Evolutionary conservation across 1,284 basidiomycete species (phyloP), one percentile per base, ranked within the genome.

Genomic region (Fomitopsis palustris): DNA sequence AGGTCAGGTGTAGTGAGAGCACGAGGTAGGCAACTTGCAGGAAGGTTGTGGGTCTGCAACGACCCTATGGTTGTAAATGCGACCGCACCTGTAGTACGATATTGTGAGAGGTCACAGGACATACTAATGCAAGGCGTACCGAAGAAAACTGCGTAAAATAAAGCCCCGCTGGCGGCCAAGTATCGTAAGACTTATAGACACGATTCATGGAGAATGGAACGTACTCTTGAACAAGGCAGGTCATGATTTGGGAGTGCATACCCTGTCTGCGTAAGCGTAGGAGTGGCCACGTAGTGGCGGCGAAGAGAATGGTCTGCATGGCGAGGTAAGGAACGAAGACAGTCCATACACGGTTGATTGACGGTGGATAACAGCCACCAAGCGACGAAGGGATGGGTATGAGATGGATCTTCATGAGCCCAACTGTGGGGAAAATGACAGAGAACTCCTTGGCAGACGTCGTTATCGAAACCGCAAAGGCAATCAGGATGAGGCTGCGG

Each of bases 161-260:
- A 9, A 21, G 31, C 9, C 4, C 49, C 49, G 16, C 49, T 52
- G 17, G 6, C 12, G 19, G 10, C 3, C n/a, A 4, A 35, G 31
- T n/a, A n/a, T n/a, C n/a, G n/a, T n/a, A n/a, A 14, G 33, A n/a
- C 1, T 21, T 19, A n/a, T 23, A 12, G 17, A 21, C 10, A 2
- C 19, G 10, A 19, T 19, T 4, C 23, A 3, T 10, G 14, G 8
- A 12, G 2, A 23, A 23, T 9, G 63, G 67, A 10, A 29, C 45
- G 59, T 51, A 71, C 70, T 71, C 70, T 54, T 62, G 61, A 9
- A 65, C 61, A n/a, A 71, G 57, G 23, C 68, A 61, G 23, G 62
- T 60, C 41, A 67, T 59, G 17, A 69, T 21, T 37, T 59, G 55
- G 4, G 62, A 63, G 35, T 47, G 51, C 57, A 62, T 63, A 14